Evolutionary conservation across 805 yeast species (phyloP), one percentile per base, ranked within the genome.

Genomic region (Yarrowia hollandica): DNA sequence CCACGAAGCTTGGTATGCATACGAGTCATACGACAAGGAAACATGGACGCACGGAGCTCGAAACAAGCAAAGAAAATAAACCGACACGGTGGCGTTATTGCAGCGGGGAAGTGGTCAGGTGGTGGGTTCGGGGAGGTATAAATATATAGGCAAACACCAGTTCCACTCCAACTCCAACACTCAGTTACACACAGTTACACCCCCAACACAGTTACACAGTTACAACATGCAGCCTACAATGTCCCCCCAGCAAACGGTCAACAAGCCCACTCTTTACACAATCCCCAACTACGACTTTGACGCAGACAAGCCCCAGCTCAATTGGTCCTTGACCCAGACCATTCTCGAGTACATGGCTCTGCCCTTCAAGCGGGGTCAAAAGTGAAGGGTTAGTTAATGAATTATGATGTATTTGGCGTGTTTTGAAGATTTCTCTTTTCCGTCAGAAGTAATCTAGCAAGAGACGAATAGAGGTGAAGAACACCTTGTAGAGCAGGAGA

Each of bases 1-100:
- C 33, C 34, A 16, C 33, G 26, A 41, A 41, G 48, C 48, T 41
- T 41, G 48, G 48, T 41, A 41, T 41, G 48, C 48, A 41, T 41
- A 23, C 30, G 31, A 41, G 46, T 25, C 46, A 41, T 41, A 41
- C 46, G 31, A 41, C 46, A 16, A 22, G 23, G 30, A n/a, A 16
- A 14, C 15, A 31, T n/a, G n/a, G n/a, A n/a, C n/a, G n/a, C n/a
- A n/a, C n/a, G n/a, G n/a, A n/a, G n/a, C n/a, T n/a, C n/a, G n/a
- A n/a, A n/a, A n/a, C n/a, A n/a, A n/a, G n/a, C n/a, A n/a, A n/a
- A n/a, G n/a, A n/a, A n/a, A n/a, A n/a, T n/a, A n/a, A n/a, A n/a
- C n/a, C n/a, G n/a, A n/a, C n/a, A n/a, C n/a, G 19, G 44, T 39
- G 44, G 44, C 44, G 44, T 23, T 10, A 22, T 30, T 22, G 9